Base-by-base conservation (phyloP, 371 early-diverging fungal species). In the Mortierella sp. region DNA sequence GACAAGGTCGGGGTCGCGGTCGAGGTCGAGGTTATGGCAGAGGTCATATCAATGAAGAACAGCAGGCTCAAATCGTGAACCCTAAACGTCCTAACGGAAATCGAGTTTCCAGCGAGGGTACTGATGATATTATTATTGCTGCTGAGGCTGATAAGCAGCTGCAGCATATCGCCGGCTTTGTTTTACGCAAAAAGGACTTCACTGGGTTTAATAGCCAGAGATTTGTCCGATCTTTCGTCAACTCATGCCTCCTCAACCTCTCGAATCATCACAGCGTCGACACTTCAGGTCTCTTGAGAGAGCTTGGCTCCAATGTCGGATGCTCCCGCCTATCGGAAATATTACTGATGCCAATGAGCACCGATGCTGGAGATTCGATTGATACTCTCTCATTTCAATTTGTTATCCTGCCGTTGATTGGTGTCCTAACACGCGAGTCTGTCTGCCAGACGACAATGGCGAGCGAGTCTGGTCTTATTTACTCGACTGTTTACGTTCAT, bases 231-330 rank as follows among this genome's bases (percentile, higher is more conserved):
- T 17, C 23, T 1, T 83, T 83, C 35, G 57, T 83, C 59, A 74
- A 77, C 59, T 83, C 83, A 6, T 74, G 74, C 23, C 58, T 83
- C 1, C 35, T 83, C 19, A 83, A 83, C 60, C 61, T 83, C 1
- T 83, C 83, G 5, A 78, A 83, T 59, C 83, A 83, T 37, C 83
- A 83, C 40, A 56, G 29, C 0, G 74, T 70, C 59, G 83, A 82
- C 49, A 82, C 70, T 0, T 70, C 83, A 10, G 61, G 68, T 15
- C 42, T 77, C 19, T 35, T 82, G n/a, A 31, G 47, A 0, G 67
- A 49, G 31, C 26, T 82, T 37, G 55, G 77, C 5, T 66, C 70
- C 3, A 13, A 13, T 2, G 0, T 23, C 0, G 83, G 83, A 1
- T 40, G 61, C 4, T 15, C 43, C 2, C 63, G 66, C 4, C 61